Evolutionary conservation across 148 eudicot species (phyloP), one percentile per base, ranked within the genome.

Genomic region (Arbutus unedo): DNA sequence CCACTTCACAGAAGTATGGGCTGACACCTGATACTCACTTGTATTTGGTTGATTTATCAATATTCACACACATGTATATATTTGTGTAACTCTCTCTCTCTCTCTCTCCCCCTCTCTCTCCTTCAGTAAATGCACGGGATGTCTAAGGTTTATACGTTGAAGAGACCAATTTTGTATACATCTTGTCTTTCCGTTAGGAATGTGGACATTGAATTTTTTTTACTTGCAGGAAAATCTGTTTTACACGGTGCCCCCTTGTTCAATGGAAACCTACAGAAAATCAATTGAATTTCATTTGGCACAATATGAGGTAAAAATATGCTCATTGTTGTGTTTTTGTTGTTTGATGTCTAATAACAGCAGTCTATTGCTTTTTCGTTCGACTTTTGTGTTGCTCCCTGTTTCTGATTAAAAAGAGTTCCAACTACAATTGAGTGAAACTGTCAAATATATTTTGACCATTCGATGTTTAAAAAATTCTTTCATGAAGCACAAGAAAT

Each of bases 181-280:
- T 44, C 14, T 23, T 76, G 68, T 66, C 4, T 84, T 53, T 74
- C 43, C 4, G 14, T 51, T 15, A 13, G 5, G 8, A 44, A 64
- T 54, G 23, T 53, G 56, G 43, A 76, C 54, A 81, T 80, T 57
- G 25, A 59, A 49, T 25, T 81, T 13, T 54, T 74, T 4, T 77
- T 62, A 4, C 48, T 81, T 85, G 80, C 89, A 96, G 99, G 98
- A 94, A 84, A 90, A 88, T 66, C 94, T 96, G 66, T 92, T 94
- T 72, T 96, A 94, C 84, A 79, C 88, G 67, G 93, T 92, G 75
- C 93, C 90, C 31, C 88, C 86, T 85, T 93, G 97, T 81, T 91
- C 98, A 21, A 90, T 94, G 89, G 95, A 90, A 81, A 79, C 85
- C 59, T 96, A 96, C 85, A 90, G 92, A 84, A 91, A 85, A 72